Evolutionary conservation across 495 filamentous ascomycete species (phyloP), one percentile per base, ranked within the genome.

Genomic region (Jackrogersella minutella): DNA sequence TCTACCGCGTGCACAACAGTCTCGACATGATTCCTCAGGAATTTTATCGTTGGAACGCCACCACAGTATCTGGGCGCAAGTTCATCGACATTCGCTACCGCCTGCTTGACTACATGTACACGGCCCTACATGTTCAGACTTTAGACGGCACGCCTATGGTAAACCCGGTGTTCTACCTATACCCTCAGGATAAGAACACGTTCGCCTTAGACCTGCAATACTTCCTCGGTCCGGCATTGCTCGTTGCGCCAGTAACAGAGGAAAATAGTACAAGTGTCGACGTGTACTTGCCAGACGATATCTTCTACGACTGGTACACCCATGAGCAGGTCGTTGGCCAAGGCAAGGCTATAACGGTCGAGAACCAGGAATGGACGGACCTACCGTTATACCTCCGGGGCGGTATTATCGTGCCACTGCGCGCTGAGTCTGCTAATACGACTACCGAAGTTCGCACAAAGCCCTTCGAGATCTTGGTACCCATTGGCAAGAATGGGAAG

Each of bases 51-150:
- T 95, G 89, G 87, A 71, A 81, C 0, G 74, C 72, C 2, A 91
- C 93, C 1, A 79, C 89, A 5, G 79, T 82, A 9, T 87, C 90
- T 0, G 91, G 90, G 0, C 80, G 80, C 43, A 90, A 88, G 70
- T 87, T 86, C 52, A 92, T 94, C 73, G 85, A 87, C 40, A 90
- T 88, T 70, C 86, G 91, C 17, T 93, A 93, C 80, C 81, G 82
- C 2, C 80, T 95, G 3, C 79, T 95, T 11, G 91, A 93, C 74
- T 95, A 95, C 78, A 83, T 93, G 49, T 94, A 95, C 83, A 93
- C 91, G 0, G 87, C 88, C 0, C 75, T 93, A 69, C 79, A 89
- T 69, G 71, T 73, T 30, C 90, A 93, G 73, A 82, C 82, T 28
- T 62, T 79, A n/a, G 86, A 86, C 62, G 91, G 91, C 56, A 85